Base-by-base conservation (phyloP, 2,329 filamentous ascomycete species). In the Chrysoporthe puriensis region DNA sequence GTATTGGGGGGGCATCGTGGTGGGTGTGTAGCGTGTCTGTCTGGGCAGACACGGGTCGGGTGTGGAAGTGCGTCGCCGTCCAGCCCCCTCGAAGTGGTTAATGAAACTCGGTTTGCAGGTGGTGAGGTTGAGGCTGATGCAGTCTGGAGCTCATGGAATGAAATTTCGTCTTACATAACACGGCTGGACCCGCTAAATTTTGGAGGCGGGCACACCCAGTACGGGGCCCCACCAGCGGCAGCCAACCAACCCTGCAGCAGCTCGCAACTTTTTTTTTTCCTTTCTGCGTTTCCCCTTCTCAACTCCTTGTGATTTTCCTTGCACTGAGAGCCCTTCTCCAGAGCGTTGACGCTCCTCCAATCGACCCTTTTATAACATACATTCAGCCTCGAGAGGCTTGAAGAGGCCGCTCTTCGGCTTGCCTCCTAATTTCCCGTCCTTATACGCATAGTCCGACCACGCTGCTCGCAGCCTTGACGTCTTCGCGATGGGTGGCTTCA, bases 401-500 rank as follows among this genome's bases (percentile, higher is more conserved):
- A 52, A 66, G 14, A n/a, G 18, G 40, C 44, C 13, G 14, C 26
- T 2, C 4, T 36, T 32, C 42, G 40, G n/a, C 34, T 60, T 32
- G 50, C 21, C 14, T 54, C 32, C 13, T 2, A 50, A 11, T 50
- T 4, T 9, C 11, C n/a, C n/a, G 16, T 18, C 13, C 18, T 11
- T 9, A 50, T 21, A 26, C 8, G 1, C 4, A 32, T 18, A 16
- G 46, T 3, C 2, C 43, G 2, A n/a, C 0, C 7, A 4, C n/a
- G 18, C 26, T 13, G 42, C 13, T 8, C 21, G 21, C 11, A 32
- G 48, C 26, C 9, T 13, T 54, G 13, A 32, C 50, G 16, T 4
- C 32, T 76, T 72, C 68, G 67, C 42, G 54, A 97, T 97, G 94
- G 94, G 94, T 81, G 91, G 90, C 75, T 90, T 88, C 75, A 98